Percentiles rank a stretch among this genome's conserved stretches.
These are phyloP conservation scores for Kwoniella sp. DNA, from an alignment of 768 basidiomycete genomes.

Conservation along the genomic window DNA sequence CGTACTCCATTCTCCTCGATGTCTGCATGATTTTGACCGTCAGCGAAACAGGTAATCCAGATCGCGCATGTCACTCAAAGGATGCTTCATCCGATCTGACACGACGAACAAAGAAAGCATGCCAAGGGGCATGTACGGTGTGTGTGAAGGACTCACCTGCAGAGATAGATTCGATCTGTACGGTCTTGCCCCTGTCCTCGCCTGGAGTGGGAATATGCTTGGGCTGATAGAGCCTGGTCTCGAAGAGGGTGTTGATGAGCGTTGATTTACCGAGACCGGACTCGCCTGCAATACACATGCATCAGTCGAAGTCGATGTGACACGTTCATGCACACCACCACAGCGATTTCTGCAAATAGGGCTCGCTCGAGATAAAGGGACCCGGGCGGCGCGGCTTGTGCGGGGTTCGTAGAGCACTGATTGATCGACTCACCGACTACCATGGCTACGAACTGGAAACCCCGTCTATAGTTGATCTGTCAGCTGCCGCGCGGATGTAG, in stretches of 20 bases:
- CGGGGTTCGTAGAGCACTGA: background rate
- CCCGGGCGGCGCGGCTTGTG: slow-evolving; percentile 16
- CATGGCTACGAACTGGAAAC: slow-evolving; percentile 99
- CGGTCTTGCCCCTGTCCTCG: slow-evolving; percentile 85
- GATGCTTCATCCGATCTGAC: background rate
- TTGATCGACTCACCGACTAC: slow-evolving; percentile 79
- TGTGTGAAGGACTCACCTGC: slow-evolving; percentile 68
- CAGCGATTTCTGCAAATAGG: slow-evolving; percentile 37
- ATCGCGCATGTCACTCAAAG: background rate
- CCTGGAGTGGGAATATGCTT: slow-evolving; percentile 83
- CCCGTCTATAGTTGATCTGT: slow-evolving; percentile 32
- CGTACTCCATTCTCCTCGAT: slow-evolving; percentile 98
- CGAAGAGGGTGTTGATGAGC: slow-evolving; percentile 97
- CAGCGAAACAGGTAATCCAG: background rate
- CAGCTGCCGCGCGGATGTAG: slow-evolving; percentile 14
- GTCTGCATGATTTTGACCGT: slow-evolving; percentile 62
- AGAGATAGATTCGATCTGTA: slow-evolving; percentile 96
- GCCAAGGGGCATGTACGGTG: background rate
- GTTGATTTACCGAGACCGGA: slow-evolving; percentile 99
- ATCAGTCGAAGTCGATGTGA: background rate
- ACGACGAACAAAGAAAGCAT: background rate
- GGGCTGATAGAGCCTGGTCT: slow-evolving; percentile 88
- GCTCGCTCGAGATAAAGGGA: background rate
- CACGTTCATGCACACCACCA: background rate
- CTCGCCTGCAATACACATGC: slow-evolving; percentile 60